Evolutionary conservation across 805 yeast species (phyloP).

Genomic region (Saccharomyces jurei): DNA sequence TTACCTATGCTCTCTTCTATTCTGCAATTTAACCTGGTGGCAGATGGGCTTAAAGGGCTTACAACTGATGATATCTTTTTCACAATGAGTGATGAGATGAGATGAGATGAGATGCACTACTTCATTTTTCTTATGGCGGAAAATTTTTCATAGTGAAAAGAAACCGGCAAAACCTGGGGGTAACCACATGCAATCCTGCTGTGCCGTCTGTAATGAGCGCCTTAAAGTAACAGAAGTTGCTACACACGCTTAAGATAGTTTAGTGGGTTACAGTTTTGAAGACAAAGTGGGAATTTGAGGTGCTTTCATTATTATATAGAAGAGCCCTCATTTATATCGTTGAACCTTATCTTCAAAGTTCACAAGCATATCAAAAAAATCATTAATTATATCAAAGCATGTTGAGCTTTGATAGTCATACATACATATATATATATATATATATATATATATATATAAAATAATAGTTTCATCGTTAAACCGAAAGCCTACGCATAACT

Average conservation of each 20-base stretch:
- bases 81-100: constrained; percentile 6
- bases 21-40: background rate
- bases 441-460: too few relatives aligned
- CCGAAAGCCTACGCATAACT: background rate
- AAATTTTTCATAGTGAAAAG: background rate
- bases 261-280: background rate
- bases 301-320: background rate
- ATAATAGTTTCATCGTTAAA: background rate
- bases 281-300: background rate
- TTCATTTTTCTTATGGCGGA: background rate
- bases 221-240: background rate
- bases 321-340: background rate
- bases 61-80: background rate
- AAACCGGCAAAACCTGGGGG: background rate
- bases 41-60: background rate
- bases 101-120: constrained; percentile 12
- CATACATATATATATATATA: background rate
- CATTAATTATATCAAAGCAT: background rate
- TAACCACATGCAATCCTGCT: background rate
- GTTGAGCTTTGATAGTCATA: background rate
- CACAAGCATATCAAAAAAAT: background rate
- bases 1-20: background rate
- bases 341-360: background rate
- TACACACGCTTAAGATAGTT: background rate
- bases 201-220: background rate